Base-by-base conservation (phyloP, 1,284 basidiomycete genomes). In the Boletus sp. region DNA sequence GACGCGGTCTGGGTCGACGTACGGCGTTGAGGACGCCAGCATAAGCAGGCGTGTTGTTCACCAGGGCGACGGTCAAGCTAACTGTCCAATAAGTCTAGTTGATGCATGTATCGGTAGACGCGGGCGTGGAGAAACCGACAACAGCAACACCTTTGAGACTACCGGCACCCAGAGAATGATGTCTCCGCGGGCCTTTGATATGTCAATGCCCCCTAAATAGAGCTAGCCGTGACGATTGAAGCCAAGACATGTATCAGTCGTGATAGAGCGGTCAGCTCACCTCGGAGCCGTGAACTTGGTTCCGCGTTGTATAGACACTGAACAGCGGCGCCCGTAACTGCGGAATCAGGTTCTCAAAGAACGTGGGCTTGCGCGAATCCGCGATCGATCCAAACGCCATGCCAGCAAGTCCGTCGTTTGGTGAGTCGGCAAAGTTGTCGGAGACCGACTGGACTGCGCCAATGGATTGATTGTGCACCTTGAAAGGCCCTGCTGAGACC, bases 331-430 rank as follows among this genome's bases (percentile, higher is more conserved):
- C 62, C 1, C 65, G 56, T 16, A 85, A 53, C 46, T 68, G 58
- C 8, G 56, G 53, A 25, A 84, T 73, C 38, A 85, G 61, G 53
- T 78, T 84, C 60, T 87, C 84, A 53, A 84, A 81, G 52, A 82
- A 73, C 0, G 83, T 84, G 7, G 75, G 71, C 45, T 71, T 49
- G 12, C 58, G 60, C 0, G 69, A 73, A 40, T 59, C 61, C 7
- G 80, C 65, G 51, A 84, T 80, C 16, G 72, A 68, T 23, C 77
- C 66, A 52, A 82, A 86, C 9, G 76, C 81, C 48, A 84, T 63
- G 3, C 82, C 84, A 12, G 80, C 59, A 16, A 84, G 68, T 2
- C 82, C 82, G 42, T 73, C 73, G 51, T 70, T 76, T 4, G 78
- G 75, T 26, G 70, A 66, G 19, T 58, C 55, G 38, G 69, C 58